These are phyloP conservation scores for Cutaneotrichosporon sp. DNA, from an alignment of 1,284 basidiomycete species.

Conservation along the genomic window DNA sequence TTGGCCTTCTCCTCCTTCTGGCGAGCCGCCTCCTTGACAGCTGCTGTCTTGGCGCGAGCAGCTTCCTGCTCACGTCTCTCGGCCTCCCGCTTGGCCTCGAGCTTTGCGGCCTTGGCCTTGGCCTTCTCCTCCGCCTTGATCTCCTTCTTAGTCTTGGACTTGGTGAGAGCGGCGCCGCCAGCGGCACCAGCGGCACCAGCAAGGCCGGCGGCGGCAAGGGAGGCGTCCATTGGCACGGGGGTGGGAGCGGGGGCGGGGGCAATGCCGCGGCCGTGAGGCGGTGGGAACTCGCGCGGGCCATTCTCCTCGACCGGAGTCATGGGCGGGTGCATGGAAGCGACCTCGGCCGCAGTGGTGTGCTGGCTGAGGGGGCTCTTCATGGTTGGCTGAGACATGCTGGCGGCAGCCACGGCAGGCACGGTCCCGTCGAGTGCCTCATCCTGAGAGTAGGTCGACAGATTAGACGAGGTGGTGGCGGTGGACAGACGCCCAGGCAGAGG, in stretches of 20 bases:
- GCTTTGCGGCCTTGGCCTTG: constrained; percentile 25
- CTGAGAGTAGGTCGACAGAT: constrained; percentile 8
- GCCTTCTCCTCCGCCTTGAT: constrained; percentile 64
- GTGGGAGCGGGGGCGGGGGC: neutral
- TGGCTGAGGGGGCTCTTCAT: constrained; percentile 36
- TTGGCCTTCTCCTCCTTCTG: constrained; percentile 21
- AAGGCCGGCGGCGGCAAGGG: neutral
- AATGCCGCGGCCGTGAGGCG: neutral
- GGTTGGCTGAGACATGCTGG: constrained; percentile 20
- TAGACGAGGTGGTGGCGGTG: constrained; percentile 12
- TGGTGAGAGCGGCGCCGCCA: constrained; percentile 18
- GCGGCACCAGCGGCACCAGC: constrained; percentile 1
- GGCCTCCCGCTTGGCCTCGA: constrained; percentile 22
- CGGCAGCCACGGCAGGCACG: constrained; percentile 3
- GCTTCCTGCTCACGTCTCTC: constrained; percentile 22
- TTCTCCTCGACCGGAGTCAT: constrained; percentile 3
- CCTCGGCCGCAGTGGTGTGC: constrained; percentile 29
- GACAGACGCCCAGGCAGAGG: constrained; percentile 24
- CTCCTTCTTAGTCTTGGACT: constrained; percentile 71
- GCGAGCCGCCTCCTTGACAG: constrained; percentile 18
- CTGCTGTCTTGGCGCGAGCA: constrained; percentile 9
- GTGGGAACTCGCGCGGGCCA: neutral
- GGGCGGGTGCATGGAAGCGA: constrained; percentile 11
- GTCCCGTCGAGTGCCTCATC: constrained; percentile 6
- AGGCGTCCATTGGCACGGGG: neutral